Evolutionary conservation across 176 grass and related monocot species (phyloP).

Genomic region (Aegilops sharonensis): DNA sequence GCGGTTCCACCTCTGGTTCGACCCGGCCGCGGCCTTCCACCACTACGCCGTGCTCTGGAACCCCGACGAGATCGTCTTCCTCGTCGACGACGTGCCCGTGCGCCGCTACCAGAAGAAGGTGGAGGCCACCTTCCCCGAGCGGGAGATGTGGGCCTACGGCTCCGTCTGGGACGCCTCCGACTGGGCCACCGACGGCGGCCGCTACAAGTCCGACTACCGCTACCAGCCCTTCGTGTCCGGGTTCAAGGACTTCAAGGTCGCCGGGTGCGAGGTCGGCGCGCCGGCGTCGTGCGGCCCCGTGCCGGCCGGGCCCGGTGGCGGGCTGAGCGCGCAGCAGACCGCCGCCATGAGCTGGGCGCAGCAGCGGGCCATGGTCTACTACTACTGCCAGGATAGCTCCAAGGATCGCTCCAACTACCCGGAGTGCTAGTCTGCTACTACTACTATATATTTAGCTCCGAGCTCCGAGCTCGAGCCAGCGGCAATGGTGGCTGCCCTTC

Average conservation of each 20-base stretch:
- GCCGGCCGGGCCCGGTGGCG: conserved; percentile 34
- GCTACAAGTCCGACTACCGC: conserved; percentile 60
- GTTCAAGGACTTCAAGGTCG: conserved; percentile 40
- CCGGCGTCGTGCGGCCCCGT: conserved; percentile 34
- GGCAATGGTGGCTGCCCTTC: conserved; percentile 14
- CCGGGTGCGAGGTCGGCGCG: conserved; percentile 44
- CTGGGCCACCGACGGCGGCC: conserved; percentile 77
- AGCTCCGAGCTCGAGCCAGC: background rate
- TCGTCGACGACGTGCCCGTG: conserved; percentile 69
- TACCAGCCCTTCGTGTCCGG: conserved; percentile 70
- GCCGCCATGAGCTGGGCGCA: conserved; percentile 73
- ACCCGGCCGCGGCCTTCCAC: conserved; percentile 62
- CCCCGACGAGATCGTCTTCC: conserved; percentile 87
- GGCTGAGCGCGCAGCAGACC: conserved; percentile 51
- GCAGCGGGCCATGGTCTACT: conserved; percentile 62
- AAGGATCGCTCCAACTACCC: conserved; percentile 65
- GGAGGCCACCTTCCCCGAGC: conserved; percentile 13
- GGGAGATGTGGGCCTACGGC: conserved; percentile 75
- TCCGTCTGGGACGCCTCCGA: conserved; percentile 88
- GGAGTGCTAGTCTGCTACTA: conserved; percentile 40
- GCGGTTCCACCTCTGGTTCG: conserved; percentile 91
- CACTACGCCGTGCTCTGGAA: conserved; percentile 83
- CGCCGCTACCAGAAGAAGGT: conserved; percentile 48
- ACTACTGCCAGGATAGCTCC: conserved; percentile 65
- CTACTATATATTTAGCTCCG: no score